Percentiles rank a stretch among this genome's conserved stretches.
phyloP scores from a whole-genome alignment of 805 yeast species.

The Myxozyma mucilagina region DNA sequence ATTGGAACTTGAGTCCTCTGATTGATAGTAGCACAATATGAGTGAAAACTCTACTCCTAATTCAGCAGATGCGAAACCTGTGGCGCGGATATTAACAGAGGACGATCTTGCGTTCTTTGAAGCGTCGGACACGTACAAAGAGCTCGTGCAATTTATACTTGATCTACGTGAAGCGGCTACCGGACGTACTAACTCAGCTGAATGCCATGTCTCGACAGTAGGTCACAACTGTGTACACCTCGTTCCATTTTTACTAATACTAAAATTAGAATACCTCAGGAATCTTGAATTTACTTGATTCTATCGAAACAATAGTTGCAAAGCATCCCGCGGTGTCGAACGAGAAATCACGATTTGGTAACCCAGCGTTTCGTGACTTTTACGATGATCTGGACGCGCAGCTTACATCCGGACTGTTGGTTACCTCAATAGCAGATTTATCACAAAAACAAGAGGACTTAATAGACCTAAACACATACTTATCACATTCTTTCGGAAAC shows the following conservation, averaged over 20 bases:
- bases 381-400: constrained; percentile 60
- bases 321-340: constrained; percentile 68
- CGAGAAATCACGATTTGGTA: constrained; percentile 81
- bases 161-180: constrained; percentile 62
- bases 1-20: neutral
- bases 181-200: constrained; percentile 58
- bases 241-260: neutral
- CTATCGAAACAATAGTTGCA: constrained; percentile 52
- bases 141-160: constrained; percentile 56
- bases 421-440: neutral
- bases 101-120: constrained; percentile 67
- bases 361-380: constrained; percentile 80
- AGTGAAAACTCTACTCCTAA: neutral
- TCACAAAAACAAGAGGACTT: neutral
- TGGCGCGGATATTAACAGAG: constrained; percentile 46
- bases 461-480: constrained; percentile 56
- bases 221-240: neutral
- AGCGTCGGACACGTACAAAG: constrained; percentile 50
- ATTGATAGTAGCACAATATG: neutral
- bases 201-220: constrained; percentile 42
- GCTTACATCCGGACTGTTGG: neutral
- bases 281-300: constrained; percentile 27
- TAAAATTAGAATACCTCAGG: neutral
- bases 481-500: constrained; percentile 80
- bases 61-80: neutral